Evolutionary conservation across 164 flowering plant species (phyloP).

Genomic region (Liquidambar formosana): DNA sequence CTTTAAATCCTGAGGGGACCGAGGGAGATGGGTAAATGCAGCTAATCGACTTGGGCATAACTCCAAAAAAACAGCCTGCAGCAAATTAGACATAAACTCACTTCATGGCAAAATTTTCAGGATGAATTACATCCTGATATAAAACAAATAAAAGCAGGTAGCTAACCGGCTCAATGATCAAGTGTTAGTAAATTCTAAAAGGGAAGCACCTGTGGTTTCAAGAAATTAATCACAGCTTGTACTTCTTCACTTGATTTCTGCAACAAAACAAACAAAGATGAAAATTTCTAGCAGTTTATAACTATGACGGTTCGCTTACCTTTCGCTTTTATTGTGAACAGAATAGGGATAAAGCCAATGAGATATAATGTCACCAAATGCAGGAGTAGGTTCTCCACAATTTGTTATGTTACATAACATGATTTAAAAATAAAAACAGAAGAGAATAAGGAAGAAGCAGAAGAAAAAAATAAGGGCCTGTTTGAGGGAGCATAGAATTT

Average conservation of each 20-base stretch:
- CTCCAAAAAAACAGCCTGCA: constrained; percentile 89
- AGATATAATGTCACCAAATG: too few relatives aligned
- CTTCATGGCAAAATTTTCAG: neutral
- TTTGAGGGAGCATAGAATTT: too few relatives aligned
- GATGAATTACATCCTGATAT: neutral
- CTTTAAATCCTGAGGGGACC: constrained; percentile 71
- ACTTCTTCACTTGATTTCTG: constrained; percentile 96
- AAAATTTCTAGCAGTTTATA: too few relatives aligned
- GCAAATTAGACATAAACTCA: constrained; percentile 2
- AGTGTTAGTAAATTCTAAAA: constrained; percentile 33
- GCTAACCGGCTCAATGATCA: constrained; percentile 31
- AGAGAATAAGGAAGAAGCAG: too few relatives aligned
- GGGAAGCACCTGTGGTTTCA: constrained; percentile 90
- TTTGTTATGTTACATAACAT: too few relatives aligned
- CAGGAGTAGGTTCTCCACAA: too few relatives aligned
- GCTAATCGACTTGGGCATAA: constrained; percentile 71
- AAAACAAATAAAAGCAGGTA: constrained; percentile 35
- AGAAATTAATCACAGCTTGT: constrained; percentile 63
- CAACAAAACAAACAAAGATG: constrained; percentile 15
- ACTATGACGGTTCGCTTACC: too few relatives aligned
- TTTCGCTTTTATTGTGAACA: too few relatives aligned
- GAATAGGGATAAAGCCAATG: too few relatives aligned
- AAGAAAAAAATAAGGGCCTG: too few relatives aligned
- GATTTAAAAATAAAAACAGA: too few relatives aligned
- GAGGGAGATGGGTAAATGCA: constrained; percentile 55